Evolutionary conservation across 2,329 filamentous ascomycete genomes (phyloP), one percentile per base, ranked within the genome.

Genomic region (Aspergillus luchuensis): DNA sequence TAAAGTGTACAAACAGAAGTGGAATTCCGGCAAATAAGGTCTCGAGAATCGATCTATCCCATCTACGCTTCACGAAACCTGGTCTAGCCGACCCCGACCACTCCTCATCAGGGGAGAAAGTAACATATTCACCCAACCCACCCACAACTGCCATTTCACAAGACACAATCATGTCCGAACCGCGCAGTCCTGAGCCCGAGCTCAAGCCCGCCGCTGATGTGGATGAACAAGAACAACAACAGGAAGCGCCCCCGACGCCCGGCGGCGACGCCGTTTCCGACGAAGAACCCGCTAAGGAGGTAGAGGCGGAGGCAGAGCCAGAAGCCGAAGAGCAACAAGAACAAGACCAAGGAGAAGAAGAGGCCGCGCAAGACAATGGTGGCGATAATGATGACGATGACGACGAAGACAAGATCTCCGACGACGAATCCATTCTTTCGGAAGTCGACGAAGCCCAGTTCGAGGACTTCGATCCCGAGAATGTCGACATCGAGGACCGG

Each of bases 361-460:
- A 64, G 8, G 49, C 59, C n/a, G 38, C 58, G 11, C 65, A 69
- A n/a, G 66, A 67, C 13, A 67, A 71, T 47, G 67, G 67, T 50
- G 57, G 61, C 15, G 68, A 71, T 47, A 68, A 68, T 36, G 56
- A 60, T 10, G 65, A 71, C 36, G 63, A 65, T 10, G 67, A 69
- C 6, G 66, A 71, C 15, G 67, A 70, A 19, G 67, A 69, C 17
- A 68, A 70, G 33, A 72, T 84, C 36, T 85, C 84, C 17, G 85
- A 87, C 68, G 82, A 84, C 57, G 87, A 89, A 65, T 88, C 86
- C 3, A 81, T 82, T 8, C 79, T 89, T 30, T 87, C 86, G 15
- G 87, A 89, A 69, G 80, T 89, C 56, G 85, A 89, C 67, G 87
- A 89, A 70, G 83, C 83, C 43, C 84, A 88, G 70, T 87, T 89